A percentile compares a stretch with the other conserved stretches of the same genome.
Conservation (phyloP, 2,329 filamentous ascomycete species). For the Nemania abortiva region DNA sequence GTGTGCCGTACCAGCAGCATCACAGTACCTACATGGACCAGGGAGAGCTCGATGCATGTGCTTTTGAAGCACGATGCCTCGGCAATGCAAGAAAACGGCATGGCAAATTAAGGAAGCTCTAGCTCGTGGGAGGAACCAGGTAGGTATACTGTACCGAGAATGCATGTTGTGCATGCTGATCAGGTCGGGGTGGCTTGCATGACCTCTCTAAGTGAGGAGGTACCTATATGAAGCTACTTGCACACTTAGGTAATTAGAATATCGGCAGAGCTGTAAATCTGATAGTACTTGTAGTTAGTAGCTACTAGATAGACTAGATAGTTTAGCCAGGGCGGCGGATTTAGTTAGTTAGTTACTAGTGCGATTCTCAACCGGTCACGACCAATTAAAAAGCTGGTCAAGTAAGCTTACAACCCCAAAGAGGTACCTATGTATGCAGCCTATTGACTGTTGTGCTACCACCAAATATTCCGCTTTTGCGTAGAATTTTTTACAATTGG, state of each 20-base stretch:
- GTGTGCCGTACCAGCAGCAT: background rate
- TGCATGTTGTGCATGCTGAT: conserved; percentile 3
- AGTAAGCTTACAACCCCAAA: background rate
- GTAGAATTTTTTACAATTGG: background rate
- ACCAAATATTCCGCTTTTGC: background rate
- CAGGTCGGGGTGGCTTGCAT: background rate
- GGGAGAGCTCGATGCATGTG: background rate
- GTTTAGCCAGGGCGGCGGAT: background rate
- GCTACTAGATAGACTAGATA: background rate
- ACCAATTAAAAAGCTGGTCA: background rate
- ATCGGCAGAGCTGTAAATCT: too few species aligned
- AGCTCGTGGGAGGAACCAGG: conserved; percentile 20
- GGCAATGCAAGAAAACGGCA: conserved; percentile 18
- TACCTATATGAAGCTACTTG: too few species aligned
- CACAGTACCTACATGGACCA: background rate
- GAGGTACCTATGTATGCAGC: too few species aligned
- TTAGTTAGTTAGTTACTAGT: background rate
- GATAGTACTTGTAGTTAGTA: too few species aligned
- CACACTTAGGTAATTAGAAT: background rate
- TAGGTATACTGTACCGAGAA: background rate
- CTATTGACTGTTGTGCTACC: too few species aligned
- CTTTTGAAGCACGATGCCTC: conserved; percentile 22
- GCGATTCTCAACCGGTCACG: background rate
- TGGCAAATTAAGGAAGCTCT: background rate
- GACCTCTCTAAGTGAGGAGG: background rate